A percentile compares a stretch with the other conserved stretches of the same genome.
These are phyloP conservation scores for Sphagnum contortum DNA, from an alignment of 225 moss, liverwort and hornwort species.

Conservation along the genomic window DNA sequence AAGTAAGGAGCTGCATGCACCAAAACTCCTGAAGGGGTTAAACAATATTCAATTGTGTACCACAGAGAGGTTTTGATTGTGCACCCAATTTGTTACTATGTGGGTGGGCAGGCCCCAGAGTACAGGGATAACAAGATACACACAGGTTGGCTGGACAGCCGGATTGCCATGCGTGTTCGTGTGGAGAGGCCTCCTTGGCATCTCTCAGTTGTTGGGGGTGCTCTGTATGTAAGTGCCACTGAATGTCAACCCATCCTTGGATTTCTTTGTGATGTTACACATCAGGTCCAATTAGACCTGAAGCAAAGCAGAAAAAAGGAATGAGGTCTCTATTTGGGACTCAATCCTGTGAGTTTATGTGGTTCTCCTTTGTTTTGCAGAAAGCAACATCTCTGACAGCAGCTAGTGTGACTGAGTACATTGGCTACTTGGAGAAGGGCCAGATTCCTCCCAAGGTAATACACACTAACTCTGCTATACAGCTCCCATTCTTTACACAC, in stretches of 20 bases:
- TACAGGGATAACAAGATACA: constrained; percentile 85
- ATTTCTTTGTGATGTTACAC: too few species aligned
- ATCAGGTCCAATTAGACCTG: too few species aligned
- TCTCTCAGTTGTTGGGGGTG: constrained; percentile 78
- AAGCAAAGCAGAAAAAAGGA: too few species aligned
- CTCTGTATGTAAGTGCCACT: constrained; percentile 64
- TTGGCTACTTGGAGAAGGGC: constrained; percentile 86
- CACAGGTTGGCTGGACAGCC: constrained; percentile 87
- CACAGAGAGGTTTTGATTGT: too few species aligned
- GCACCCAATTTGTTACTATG: too few species aligned
- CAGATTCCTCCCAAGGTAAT: constrained; percentile 93
- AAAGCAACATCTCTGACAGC: constrained; percentile 63
- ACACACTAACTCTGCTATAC: neutral
- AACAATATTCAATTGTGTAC: too few species aligned
- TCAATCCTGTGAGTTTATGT: too few species aligned
- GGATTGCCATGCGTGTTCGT: constrained; percentile 88
- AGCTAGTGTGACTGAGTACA: constrained; percentile 82
- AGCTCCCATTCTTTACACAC: too few species aligned
- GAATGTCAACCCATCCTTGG: neutral
- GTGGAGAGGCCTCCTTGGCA: constrained; percentile 88
- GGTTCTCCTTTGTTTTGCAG: constrained; percentile 21
- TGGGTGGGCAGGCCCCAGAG: constrained; percentile 59
- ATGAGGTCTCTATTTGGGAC: too few species aligned
- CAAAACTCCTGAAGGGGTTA: too few species aligned
- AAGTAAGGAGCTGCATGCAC: too few species aligned